A percentile compares a stretch with the other conserved stretches of the same genome.
Evolutionary conservation across 768 basidiomycete species (phyloP).

Genomic region (Pleurotus citrinopileatus): DNA sequence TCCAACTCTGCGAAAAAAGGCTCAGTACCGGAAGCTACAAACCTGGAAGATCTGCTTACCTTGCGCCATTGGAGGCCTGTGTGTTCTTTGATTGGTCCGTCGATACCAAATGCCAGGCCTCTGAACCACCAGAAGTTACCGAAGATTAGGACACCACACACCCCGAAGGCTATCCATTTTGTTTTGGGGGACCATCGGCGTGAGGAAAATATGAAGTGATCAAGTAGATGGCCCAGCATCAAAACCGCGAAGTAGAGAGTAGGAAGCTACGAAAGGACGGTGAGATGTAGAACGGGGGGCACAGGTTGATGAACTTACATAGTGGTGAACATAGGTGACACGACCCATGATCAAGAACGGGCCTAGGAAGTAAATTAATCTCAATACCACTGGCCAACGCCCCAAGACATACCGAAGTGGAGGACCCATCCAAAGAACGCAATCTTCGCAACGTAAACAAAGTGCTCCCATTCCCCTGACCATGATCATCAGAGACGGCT

Average conservation of each 20-base stretch:
- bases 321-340: constrained; percentile 95
- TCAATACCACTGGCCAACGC: not conserved
- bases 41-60: no score
- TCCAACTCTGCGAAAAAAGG: constrained; percentile 8
- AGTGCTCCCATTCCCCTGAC: constrained; percentile 90
- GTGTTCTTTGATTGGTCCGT: constrained; percentile 81
- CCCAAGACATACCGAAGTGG: constrained; percentile 69
- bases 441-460: constrained; percentile 88
- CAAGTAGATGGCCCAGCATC: constrained; percentile 86
- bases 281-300: constrained; percentile 1
- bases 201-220: constrained; percentile 90
- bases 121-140: constrained; percentile 96
- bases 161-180: constrained; percentile 71
- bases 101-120: constrained; percentile 84
- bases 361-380: constrained; percentile 40
- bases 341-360: constrained; percentile 99
- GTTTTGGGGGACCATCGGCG: constrained; percentile 56
- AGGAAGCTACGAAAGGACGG: constrained; percentile 58
- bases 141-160: constrained; percentile 57
- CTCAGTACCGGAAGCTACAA: no score
- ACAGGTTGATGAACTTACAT: constrained; percentile 51
- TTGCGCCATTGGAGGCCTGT: constrained; percentile 79
- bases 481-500: constrained; percentile 4
- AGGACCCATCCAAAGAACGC: constrained; percentile 90
- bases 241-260: constrained; percentile 96